A percentile compares a stretch with the other conserved stretches of the same genome.
Evolutionary conservation across 169 alveolate genomes (phyloP).

Genomic region (Plasmodium reichenowi): DNA sequence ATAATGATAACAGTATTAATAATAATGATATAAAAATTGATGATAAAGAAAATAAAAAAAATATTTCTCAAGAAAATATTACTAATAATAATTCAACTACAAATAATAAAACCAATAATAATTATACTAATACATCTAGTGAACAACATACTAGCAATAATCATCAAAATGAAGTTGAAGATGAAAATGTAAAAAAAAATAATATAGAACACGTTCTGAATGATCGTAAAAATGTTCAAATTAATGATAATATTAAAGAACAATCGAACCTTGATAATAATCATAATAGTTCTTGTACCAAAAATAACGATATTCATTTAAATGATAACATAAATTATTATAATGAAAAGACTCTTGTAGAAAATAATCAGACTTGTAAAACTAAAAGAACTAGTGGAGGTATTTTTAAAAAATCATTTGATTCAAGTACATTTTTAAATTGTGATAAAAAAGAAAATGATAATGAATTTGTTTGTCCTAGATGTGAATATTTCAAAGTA

Average conservation of each 20-base stretch:
- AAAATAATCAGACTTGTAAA: background rate
- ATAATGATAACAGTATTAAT: background rate
- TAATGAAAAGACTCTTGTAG: background rate
- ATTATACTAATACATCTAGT: too few species aligned
- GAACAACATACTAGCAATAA: too few species aligned
- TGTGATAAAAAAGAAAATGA: constrained; percentile 17
- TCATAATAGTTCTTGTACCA: too few species aligned
- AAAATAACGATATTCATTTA: background rate
- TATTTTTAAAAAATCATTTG: background rate
- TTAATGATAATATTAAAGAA: too few species aligned
- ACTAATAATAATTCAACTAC: too few species aligned
- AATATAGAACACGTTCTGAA: too few species aligned
- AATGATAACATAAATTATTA: background rate
- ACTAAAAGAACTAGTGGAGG: background rate
- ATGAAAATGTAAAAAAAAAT: too few species aligned
- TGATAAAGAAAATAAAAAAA: background rate
- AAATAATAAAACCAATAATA: too few species aligned
- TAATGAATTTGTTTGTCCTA: constrained; percentile 61
- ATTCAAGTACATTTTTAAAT: background rate
- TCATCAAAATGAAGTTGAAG: too few species aligned
- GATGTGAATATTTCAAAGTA: constrained; percentile 64
- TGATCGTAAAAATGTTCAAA: too few species aligned
- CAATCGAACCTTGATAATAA: too few species aligned
- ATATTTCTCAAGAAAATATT: too few species aligned
- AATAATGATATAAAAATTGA: background rate